Evolutionary conservation across 176 grass and related monocot genomes (phyloP), one percentile per base, ranked within the genome.

Genomic region (Areca catechu): DNA sequence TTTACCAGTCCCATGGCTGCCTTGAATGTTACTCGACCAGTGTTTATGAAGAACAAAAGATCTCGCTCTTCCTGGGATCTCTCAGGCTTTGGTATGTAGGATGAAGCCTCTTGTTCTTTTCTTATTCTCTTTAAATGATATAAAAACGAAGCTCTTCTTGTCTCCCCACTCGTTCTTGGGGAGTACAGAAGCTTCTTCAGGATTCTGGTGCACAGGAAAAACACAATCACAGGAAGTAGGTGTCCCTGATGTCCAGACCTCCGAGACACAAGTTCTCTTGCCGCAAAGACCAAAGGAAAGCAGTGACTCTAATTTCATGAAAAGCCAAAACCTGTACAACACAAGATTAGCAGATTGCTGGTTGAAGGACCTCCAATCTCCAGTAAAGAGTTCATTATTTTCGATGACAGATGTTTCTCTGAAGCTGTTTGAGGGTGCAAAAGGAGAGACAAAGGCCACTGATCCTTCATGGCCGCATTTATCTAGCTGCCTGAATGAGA

Each of bases 21-120:
- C 7, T 62, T 90, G 48, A 54, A 29, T 79, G 53, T 52, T 4
- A 30, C 80, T 66, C 89, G 81, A 43, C 69, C 77, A 50, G 34
- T 27, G 4, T 57, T 61, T 60, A 27, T 56, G 49, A 80, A 82
- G 49, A 84, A 83, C 56, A 93, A 94, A 60, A 76, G 84, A 29
- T 47, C 77, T 16, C 67, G 89, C 4, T 71, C 72, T 48, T 63
- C 71, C 29, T 24, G 64, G 6, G 57, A 75, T 62, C 29, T 69
- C 53, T 57, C 19, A 7, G 22, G 7, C 15, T 16, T 24, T 19
- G 67, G 67, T 70, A 57, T 4, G n/a, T 17, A 17, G 5, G 7
- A 59, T 58, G 54, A 50, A 49, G 16, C 43, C 9, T 10, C 1
- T 57, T 20, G 50, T 34, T n/a, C 20, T 2, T 50, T 4, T 4